These are phyloP conservation scores for Diversispora epigaea DNA, from an alignment of 192 early-diverging fungal genomes.

Conservation along the genomic window DNA sequence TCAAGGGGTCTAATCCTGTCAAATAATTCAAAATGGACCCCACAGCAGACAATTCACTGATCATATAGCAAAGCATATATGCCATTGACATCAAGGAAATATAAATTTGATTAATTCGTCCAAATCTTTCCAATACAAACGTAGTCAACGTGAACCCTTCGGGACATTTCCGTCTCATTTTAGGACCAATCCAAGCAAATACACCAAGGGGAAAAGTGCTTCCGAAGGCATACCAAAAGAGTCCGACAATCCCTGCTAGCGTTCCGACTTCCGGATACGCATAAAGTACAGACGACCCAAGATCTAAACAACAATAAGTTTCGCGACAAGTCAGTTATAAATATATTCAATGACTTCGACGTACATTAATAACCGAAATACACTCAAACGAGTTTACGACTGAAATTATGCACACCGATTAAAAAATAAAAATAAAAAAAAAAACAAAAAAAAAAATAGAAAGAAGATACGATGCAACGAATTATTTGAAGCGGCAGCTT, in stretches of 20 bases:
- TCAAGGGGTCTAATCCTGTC: conserved; percentile 48
- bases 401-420: no score
- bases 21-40: conserved; percentile 47
- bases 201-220: conserved; percentile 52
- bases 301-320: conserved; percentile 27
- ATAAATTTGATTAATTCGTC: conserved; percentile 53
- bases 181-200: conserved; percentile 57
- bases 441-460: no score
- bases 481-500: conserved; percentile 27
- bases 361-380: no score
- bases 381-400: no score
- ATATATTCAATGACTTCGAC: neutral
- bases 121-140: conserved; percentile 58
- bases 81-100: conserved; percentile 55
- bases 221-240: conserved; percentile 60
- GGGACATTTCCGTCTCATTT: conserved; percentile 54
- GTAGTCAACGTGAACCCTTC: conserved; percentile 62
- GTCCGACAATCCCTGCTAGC: conserved; percentile 55
- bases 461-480: neutral
- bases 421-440: no score
- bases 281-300: conserved; percentile 61
- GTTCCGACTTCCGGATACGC: conserved; percentile 57
- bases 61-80: conserved; percentile 58
- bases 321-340: conserved; percentile 27
- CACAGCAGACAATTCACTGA: conserved; percentile 62